Conservation (phyloP, 805 yeast genomes). For the Candida ulmi region DNA sequence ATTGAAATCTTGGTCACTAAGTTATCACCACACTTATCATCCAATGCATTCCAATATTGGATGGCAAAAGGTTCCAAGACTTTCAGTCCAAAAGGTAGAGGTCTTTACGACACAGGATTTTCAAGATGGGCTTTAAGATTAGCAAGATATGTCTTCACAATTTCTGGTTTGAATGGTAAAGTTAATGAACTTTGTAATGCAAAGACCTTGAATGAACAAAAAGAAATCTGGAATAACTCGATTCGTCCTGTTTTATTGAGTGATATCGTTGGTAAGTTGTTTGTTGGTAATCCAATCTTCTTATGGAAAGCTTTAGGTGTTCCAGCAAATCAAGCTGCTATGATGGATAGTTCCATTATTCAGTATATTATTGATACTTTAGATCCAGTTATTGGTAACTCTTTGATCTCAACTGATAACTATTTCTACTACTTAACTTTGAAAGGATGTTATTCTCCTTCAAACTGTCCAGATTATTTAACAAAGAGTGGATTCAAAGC, state of each 20-base stretch:
- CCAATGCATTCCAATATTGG: constrained; percentile 83
- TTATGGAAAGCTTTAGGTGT: constrained; percentile 90
- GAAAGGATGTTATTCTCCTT: constrained; percentile 51
- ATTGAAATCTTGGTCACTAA: constrained; percentile 45
- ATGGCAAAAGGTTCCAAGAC: constrained; percentile 53
- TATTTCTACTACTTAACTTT: constrained; percentile 72
- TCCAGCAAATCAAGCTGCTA: constrained; percentile 75
- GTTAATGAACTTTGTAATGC: constrained; percentile 54
- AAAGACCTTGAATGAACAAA: constrained; percentile 56
- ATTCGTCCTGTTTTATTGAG: constrained; percentile 69
- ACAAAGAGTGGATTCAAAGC: constrained; percentile 51
- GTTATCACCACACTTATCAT: constrained; percentile 66
- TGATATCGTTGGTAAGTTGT: constrained; percentile 57
- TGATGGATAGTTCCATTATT: constrained; percentile 70
- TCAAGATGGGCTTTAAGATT: constrained; percentile 81
- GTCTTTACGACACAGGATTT: constrained; percentile 77
- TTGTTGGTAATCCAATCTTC: constrained; percentile 80
- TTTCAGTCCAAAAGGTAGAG: constrained; percentile 48
- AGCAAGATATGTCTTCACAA: constrained; percentile 52
- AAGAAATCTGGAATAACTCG: constrained; percentile 52
- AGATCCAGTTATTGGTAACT: constrained; percentile 65
- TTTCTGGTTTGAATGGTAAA: constrained; percentile 46
- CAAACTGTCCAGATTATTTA: constrained; percentile 74
- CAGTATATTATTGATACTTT: constrained; percentile 72
- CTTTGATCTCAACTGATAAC: constrained; percentile 63